Evolutionary conservation across 1,139 yeast genomes (phyloP), one percentile per base, ranked within the genome.

Genomic region (Scheffersomyces lignicola): DNA sequence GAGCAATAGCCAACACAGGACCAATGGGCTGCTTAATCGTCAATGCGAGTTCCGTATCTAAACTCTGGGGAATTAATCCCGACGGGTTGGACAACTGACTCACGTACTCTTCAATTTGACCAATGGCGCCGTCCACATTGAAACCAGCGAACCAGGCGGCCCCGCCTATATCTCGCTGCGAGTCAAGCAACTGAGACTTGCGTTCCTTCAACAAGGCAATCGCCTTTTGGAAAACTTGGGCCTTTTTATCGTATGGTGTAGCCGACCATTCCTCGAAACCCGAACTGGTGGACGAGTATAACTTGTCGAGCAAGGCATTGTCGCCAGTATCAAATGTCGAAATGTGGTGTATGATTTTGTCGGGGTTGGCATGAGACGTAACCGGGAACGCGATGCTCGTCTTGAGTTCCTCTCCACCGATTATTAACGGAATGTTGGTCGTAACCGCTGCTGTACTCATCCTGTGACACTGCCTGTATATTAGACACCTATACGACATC

Each of bases 1-100:
- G 70, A 4, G 75, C 54, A 2, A 71, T 63, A 8, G 75, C 56
- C 26, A 70, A 47, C 0, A 72, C 71, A 1, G 75, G 69, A 1
- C 78, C 77, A 14, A 68, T 38, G 1, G 78, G 76, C 28, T 60
- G 57, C 28, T 56, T 59, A 5, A 60, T 32, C 1, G 58, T 59
- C 32, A 66, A 33, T 0, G 73, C 60, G 18, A 66, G 51, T 14
- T 59, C 58, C 8, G 51, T 41, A 10, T 23, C 31, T 3, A 36
- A 34, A 7, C 58, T 37, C 37, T 54, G 45, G 8, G 58, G 41
- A 7, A 53, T 42, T 23, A 40, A 43, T 1, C 69, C 74, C 3
- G 43, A 44, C 2, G 60, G 49, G 8, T 40, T 37, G 3, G 60
- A 41, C 13, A 54, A 36, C 9, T 47, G 51, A 10, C 39, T 36